Conservation (phyloP, 352 stramenopile species). For the Pythium angustatum region DNA sequence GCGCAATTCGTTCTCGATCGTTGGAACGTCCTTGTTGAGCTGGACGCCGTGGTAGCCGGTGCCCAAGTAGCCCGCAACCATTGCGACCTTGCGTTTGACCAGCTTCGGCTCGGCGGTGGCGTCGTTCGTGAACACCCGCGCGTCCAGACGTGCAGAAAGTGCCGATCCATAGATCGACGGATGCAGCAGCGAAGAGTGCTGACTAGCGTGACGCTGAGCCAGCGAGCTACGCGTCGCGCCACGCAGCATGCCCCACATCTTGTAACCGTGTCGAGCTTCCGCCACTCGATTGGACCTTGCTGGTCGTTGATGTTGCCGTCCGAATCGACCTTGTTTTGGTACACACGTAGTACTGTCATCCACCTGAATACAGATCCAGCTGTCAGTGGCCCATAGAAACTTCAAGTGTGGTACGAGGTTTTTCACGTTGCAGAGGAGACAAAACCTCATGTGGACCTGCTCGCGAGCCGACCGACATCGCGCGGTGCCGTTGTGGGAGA, state of each 20-base stretch:
- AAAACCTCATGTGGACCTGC: constrained; percentile 13
- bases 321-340: constrained; percentile 15
- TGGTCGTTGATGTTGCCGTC: constrained; percentile 18
- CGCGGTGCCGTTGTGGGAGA: constrained; percentile 12
- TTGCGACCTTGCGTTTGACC: constrained; percentile 88
- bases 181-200: constrained; percentile 10
- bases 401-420: constrained; percentile 29
- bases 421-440: constrained; percentile 3
- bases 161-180: constrained; percentile 2
- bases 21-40: constrained; percentile 76
- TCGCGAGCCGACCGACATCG: neutral
- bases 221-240: constrained; percentile 3
- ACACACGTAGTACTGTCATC: neutral
- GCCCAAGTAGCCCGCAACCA: constrained; percentile 85
- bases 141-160: constrained; percentile 2
- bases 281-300: neutral
- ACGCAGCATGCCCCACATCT: constrained; percentile 16
- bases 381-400: constrained; percentile 16
- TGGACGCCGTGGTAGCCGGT: constrained; percentile 75
- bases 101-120: constrained; percentile 28
- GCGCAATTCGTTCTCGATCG: constrained; percentile 85
- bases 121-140: constrained; percentile 13
- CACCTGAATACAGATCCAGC: constrained; percentile 12
- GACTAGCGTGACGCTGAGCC: neutral
- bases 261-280: neutral